Conservation (phyloP, 352 stramenopile genomes). For the Phytophthora agathidicida region DNA sequence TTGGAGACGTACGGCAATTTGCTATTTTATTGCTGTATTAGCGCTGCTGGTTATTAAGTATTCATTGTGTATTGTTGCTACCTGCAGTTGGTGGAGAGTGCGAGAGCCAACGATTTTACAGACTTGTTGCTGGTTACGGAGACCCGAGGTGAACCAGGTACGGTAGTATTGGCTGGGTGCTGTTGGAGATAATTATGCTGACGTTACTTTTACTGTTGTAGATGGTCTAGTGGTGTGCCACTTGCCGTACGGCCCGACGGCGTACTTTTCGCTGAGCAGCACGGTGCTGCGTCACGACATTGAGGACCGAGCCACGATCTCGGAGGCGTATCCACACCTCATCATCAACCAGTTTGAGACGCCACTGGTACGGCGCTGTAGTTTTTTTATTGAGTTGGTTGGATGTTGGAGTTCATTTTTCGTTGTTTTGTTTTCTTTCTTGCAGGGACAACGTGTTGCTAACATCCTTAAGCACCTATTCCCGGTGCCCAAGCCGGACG, state of each 20-base stretch:
- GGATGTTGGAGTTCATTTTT: not conserved
- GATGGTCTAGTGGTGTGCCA: conserved; percentile 99
- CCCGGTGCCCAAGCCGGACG: conserved; percentile 96
- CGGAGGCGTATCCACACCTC: conserved; percentile 95
- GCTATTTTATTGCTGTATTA: no score
- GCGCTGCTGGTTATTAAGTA: no score
- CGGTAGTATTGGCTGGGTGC: not conserved
- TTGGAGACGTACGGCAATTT: conserved; percentile 71
- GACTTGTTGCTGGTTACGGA: conserved; percentile 99
- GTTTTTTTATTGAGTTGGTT: no score
- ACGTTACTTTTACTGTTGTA: conserved; percentile 27
- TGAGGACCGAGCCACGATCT: conserved; percentile 94
- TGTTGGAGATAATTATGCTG: conserved; percentile 1
- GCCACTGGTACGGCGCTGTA: conserved; percentile 55
- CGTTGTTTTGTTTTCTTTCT: conserved; percentile 4
- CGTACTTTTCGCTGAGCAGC: conserved; percentile 98
- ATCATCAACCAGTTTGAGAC: conserved; percentile 98
- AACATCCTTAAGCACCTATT: conserved; percentile 99
- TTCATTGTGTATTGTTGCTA: no score
- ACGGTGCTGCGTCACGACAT: conserved; percentile 99
- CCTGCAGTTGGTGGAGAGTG: conserved; percentile 95
- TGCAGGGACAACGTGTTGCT: conserved; percentile 90
- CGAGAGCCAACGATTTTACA: conserved; percentile 96
- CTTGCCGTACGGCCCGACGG: conserved; percentile 98
- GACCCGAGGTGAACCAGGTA: conserved; percentile 96